A percentile compares a stretch with the other conserved stretches of the same genome.
Conservation (phyloP, 305 asterid genomes). For the Solanum hybrid region DNA sequence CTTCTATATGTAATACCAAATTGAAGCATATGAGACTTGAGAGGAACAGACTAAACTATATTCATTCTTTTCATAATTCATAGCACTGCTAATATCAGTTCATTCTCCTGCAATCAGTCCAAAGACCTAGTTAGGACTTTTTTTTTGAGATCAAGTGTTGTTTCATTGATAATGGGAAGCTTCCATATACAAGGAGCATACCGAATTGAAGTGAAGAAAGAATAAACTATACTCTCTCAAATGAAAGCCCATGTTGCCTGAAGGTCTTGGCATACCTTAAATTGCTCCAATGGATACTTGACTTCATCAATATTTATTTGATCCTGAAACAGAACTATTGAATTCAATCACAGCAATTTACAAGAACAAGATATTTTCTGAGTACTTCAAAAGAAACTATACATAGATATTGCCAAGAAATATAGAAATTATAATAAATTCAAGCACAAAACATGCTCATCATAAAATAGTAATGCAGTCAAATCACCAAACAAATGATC, state of each 20-base stretch:
- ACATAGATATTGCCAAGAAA: background rate
- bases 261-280: constrained; percentile 50
- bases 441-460: constrained; percentile 7
- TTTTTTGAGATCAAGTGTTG: background rate
- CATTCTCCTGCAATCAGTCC: background rate
- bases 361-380: constrained; percentile 7
- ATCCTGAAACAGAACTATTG: constrained; percentile 54
- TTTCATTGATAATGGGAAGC: background rate
- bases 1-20: background rate
- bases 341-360: constrained; percentile 16
- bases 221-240: background rate
- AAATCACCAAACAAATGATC: background rate
- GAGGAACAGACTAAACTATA: background rate
- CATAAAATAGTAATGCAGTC: background rate
- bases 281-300: constrained; percentile 80
- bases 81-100: background rate
- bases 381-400: background rate
- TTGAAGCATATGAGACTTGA: background rate
- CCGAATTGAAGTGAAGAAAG: background rate
- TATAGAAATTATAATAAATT: background rate
- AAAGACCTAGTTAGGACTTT: background rate
- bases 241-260: constrained; percentile 1
- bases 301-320: constrained; percentile 76
- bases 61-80: background rate
- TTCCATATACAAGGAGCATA: background rate